Percentiles rank a stretch among this genome's conserved stretches.
phyloP scores from a whole-genome alignment of 306 rosid species.

The Morella rubra region DNA sequence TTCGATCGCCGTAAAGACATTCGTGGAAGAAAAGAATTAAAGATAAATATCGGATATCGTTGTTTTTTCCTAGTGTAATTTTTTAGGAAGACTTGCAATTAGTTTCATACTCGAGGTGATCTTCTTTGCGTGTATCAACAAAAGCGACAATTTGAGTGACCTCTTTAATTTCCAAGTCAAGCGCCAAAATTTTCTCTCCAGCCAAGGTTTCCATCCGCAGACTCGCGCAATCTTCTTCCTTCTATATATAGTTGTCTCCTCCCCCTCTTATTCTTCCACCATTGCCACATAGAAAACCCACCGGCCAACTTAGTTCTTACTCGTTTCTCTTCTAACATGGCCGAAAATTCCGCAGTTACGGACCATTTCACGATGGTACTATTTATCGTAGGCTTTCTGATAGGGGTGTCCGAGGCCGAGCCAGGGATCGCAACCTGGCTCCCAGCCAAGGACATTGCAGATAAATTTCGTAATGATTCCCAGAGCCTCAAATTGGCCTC shows the following conservation, averaged over 20 bases:
- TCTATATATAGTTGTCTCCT: background rate
- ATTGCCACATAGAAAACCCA: background rate
- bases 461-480: conserved; percentile 45
- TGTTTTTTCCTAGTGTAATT: too few species aligned
- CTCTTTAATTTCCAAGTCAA: background rate
- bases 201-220: background rate
- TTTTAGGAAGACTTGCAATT: background rate
- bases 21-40: too few species aligned
- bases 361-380: background rate
- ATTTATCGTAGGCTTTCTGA: background rate
- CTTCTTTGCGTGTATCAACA: background rate
- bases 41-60: too few species aligned
- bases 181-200: background rate
- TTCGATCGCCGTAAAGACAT: too few species aligned
- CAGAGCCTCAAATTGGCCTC: conserved; percentile 45
- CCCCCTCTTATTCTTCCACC: background rate
- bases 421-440: conserved; percentile 7
- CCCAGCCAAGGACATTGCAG: conserved; percentile 34
- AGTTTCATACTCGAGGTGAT: too few species aligned
- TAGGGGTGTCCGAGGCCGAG: background rate
- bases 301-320: background rate
- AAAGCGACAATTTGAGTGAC: background rate
- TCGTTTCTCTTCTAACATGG: background rate
- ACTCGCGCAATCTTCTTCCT: background rate
- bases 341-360: background rate